Conservation (phyloP, 2,329 filamentous ascomycete genomes). For the Pseudocercospora vitis region DNA sequence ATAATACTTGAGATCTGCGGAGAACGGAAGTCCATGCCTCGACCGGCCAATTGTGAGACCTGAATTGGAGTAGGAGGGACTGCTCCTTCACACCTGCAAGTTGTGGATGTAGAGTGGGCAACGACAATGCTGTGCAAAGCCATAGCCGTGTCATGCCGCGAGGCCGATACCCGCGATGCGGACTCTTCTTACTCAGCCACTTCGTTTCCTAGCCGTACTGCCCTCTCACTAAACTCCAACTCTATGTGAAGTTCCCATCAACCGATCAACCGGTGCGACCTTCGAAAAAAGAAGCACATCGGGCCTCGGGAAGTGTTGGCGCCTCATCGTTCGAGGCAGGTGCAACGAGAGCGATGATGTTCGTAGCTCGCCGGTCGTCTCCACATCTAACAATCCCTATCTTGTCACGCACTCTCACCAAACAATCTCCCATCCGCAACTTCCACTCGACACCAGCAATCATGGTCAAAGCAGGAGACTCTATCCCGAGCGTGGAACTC, state of each 20-base stretch:
- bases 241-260: neutral
- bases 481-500: constrained; percentile 72
- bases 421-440: constrained; percentile 24
- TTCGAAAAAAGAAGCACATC: constrained; percentile 6
- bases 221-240: neutral
- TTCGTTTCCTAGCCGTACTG: too few species aligned
- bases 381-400: constrained; percentile 11
- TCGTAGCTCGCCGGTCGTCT: constrained; percentile 30
- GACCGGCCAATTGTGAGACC: neutral
- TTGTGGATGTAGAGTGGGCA: too few species aligned
- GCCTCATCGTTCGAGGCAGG: neutral
- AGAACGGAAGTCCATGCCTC: neutral
- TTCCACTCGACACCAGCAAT: constrained; percentile 67
- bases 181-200: too few species aligned
- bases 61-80: too few species aligned
- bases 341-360: constrained; percentile 29
- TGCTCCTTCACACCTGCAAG: neutral
- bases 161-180: too few species aligned
- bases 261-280: neutral
- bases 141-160: too few species aligned
- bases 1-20: constrained; percentile 2
- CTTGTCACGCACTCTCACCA: neutral
- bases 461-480: constrained; percentile 74
- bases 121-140: too few species aligned
- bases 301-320: neutral